Evolutionary conservation across 371 early-diverging fungal genomes (phyloP), one percentile per base, ranked within the genome.

Genomic region (Fennellomyces sp.): DNA sequence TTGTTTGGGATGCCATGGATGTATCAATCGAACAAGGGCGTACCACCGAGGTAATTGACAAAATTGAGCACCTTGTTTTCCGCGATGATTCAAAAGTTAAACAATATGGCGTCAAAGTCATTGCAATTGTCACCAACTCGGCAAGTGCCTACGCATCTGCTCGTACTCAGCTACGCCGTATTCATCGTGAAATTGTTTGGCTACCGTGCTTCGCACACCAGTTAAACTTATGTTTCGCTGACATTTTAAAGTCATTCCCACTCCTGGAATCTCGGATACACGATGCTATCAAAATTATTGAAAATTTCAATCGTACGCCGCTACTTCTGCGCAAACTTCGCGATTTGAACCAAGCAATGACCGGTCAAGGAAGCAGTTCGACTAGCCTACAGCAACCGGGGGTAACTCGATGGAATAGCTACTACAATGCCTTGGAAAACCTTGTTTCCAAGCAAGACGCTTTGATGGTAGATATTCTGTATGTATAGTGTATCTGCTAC

Each of bases 171-270:
- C 7, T 45, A 7, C 45, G 15, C n/a, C 23, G 6, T 5, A n/a
- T 11, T 5, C 7, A 23, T 23, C 15, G 6, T 7, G 7, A 45
- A 5, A 45, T 45, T 23, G 45, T 45, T 7, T 23, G 45, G 45
- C n/a, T 45, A 17, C 45, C 45, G n/a, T 45, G 45, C 45, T 45
- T 45, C 17, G 45, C 45, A 5, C 45, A 23, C 45, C 45, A 45
- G 23, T 17, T 45, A 17, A 23, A 45, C 45, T 7, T 45, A 11
- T 45, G 45, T n/a, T 11, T 45, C n/a, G 19, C 45, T 17, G 45
- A 45, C 13, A 6, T 45, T 7, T 17, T 45, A 23, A 45, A 45
- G 23, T 15, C n/a, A n/a, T 45, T 45, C 23, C 45, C 23, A 17
- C 11, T 11, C 19, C 45, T 45, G 11, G 17, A 23, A n/a, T 7